A percentile compares a stretch with the other conserved stretches of the same genome.
Evolutionary conservation across 2,329 filamentous ascomycete species (phyloP).

Genomic region (Colletotrichum noveboracense): DNA sequence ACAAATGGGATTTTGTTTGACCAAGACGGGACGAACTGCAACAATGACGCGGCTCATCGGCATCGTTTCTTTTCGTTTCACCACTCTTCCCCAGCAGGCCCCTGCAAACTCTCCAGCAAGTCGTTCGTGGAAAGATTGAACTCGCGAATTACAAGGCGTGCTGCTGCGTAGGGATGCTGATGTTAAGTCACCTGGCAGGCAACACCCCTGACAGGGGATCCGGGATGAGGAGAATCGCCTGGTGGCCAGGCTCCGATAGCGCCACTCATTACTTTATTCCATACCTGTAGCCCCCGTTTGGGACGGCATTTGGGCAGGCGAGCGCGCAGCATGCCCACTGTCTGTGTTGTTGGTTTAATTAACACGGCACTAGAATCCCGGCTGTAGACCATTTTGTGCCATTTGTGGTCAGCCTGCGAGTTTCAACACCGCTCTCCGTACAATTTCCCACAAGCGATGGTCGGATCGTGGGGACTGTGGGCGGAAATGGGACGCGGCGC

Average conservation of each 20-base stretch:
- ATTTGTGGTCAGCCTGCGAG: background rate
- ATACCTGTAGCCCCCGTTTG: background rate
- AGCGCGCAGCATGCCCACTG: background rate
- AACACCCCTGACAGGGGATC: background rate
- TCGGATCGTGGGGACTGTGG: background rate
- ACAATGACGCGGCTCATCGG: slow-evolving; percentile 3
- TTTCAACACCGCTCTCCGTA: background rate
- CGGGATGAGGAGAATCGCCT: background rate
- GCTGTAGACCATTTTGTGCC: background rate
- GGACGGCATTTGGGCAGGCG: background rate
- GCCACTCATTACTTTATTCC: slow-evolving; percentile 3
- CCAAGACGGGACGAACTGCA: background rate
- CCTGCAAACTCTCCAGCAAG: background rate
- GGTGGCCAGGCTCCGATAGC: slow-evolving; percentile 6
- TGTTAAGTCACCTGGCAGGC: background rate
- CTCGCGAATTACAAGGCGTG: background rate
- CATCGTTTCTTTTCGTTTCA: slow-evolving; percentile 6
- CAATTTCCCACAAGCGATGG: slow-evolving; percentile 8
- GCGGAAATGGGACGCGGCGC: background rate
- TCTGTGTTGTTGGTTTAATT: slow-evolving; percentile 1
- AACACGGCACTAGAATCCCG: slow-evolving; percentile 1
- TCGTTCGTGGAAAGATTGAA: background rate
- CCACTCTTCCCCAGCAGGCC: background rate
- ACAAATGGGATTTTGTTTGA: background rate
- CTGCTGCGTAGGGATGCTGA: background rate